Conservation (phyloP, 2,329 filamentous ascomycete species). For the Erysiphe neolycopersici region DNA sequence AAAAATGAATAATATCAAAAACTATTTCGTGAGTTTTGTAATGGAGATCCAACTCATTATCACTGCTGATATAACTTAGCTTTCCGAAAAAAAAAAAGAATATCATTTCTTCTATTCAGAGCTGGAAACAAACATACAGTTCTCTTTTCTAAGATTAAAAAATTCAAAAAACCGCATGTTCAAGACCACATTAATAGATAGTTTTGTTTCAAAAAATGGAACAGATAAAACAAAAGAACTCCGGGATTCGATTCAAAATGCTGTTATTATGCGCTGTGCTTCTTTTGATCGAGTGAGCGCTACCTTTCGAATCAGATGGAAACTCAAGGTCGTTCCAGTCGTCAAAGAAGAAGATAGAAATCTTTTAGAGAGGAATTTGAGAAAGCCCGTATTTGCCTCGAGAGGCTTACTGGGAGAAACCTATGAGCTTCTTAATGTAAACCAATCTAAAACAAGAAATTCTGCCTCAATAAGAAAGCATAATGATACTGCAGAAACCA, state of each 20-base stretch:
- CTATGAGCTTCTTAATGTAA: neutral
- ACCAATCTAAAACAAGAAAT: neutral
- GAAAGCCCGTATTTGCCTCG: neutral
- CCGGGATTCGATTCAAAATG: neutral
- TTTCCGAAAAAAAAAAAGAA: no score
- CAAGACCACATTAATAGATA: constrained; percentile 10
- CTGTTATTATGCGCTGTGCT: neutral
- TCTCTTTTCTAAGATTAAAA: constrained; percentile 4
- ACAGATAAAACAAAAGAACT: neutral
- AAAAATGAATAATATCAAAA: neutral
- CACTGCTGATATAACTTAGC: neutral
- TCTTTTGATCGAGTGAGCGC: neutral
- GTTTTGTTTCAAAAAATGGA: neutral
- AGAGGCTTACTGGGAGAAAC: neutral
- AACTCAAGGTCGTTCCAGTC: neutral
- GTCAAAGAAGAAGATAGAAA: neutral
- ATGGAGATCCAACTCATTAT: neutral
- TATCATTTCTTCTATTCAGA: constrained; percentile 10
- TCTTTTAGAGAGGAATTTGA: neutral
- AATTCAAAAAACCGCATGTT: constrained; percentile 7
- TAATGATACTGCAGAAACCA: neutral
- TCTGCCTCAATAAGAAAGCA: neutral
- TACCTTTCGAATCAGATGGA: neutral
- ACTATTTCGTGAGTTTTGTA: neutral
- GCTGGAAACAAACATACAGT: constrained; percentile 3